Evolutionary conservation across 441 rosid species (phyloP).

Genomic region (Eruca vesicaria): DNA sequence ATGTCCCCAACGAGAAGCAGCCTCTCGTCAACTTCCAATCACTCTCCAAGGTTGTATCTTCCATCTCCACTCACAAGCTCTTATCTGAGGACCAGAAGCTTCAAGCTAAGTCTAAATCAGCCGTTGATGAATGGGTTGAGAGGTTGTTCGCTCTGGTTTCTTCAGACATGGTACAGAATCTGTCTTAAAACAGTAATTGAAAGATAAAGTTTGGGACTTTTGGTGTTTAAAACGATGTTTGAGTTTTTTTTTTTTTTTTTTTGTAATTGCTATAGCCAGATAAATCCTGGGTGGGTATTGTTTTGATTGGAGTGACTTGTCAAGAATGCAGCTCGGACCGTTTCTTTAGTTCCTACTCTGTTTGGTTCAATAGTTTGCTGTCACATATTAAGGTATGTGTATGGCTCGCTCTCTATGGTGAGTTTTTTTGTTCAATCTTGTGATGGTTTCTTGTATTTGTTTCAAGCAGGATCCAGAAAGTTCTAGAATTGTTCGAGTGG

Average conservation of each 20-base stretch:
- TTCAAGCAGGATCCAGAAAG: conserved; percentile 56
- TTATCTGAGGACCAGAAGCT: conserved; percentile 57
- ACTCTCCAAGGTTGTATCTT: conserved; percentile 47
- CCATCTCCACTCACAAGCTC: conserved; percentile 48
- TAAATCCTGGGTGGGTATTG: conserved; percentile 79
- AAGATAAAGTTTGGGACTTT: background rate
- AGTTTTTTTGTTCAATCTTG: background rate
- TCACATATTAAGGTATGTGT: conserved; percentile 56
- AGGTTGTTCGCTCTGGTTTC: conserved; percentile 48
- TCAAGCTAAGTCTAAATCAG: conserved; percentile 49
- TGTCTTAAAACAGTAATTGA: background rate
- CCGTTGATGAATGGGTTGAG: conserved; percentile 70
- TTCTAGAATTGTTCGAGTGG: conserved; percentile 78
- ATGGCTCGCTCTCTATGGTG: background rate
- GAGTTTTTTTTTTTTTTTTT: background rate
- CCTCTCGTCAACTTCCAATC: conserved; percentile 37
- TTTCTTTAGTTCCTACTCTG: conserved; percentile 55
- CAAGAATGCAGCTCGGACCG: conserved; percentile 70
- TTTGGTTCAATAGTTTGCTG: conserved; percentile 66
- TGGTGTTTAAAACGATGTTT: background rate
- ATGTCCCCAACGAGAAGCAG: conserved; percentile 61
- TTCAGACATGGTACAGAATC: conserved; percentile 47
- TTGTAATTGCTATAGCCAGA: conserved; percentile 61
- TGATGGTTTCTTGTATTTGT: conserved; percentile 19
- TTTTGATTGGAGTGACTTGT: conserved; percentile 80